Conservation (phyloP, 192 early-diverging fungal genomes). For the Glomus cerebriforme region DNA sequence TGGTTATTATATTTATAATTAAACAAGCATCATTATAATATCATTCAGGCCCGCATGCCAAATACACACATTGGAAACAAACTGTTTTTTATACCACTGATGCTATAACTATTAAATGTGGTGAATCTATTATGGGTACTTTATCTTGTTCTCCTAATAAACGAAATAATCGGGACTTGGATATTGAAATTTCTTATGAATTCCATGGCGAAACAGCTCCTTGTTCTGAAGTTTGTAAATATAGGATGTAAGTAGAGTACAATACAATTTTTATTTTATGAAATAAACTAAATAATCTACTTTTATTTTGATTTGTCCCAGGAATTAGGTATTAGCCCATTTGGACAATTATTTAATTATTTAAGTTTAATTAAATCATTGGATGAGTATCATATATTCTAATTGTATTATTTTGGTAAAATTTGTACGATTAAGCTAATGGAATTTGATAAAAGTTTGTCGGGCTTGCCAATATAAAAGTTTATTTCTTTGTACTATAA, state of each 20-base stretch:
- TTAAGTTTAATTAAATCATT: not conserved
- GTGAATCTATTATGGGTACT: slow-evolving; percentile 69
- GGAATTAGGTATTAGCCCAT: slow-evolving; percentile 34
- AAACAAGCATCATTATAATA: not conserved
- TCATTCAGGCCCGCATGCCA: slow-evolving; percentile 68
- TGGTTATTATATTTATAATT: too few relatives aligned
- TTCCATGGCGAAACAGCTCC: slow-evolving; percentile 41
- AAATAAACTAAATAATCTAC: not conserved
- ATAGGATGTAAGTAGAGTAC: slow-evolving; percentile 42
- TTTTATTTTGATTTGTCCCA: not conserved
- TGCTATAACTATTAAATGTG: slow-evolving; percentile 74
- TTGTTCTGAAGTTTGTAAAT: slow-evolving; percentile 46
- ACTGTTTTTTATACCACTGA: slow-evolving; percentile 80
- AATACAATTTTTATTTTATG: not conserved
- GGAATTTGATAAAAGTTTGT: too few relatives aligned
- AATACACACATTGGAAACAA: slow-evolving; percentile 98
- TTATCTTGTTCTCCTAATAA: slow-evolving; percentile 65
- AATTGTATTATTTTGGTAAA: not conserved
- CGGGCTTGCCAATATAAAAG: too few relatives aligned
- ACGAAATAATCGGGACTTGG: slow-evolving; percentile 91
- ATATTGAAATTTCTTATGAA: slow-evolving; percentile 73
- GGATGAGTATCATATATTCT: too few relatives aligned
- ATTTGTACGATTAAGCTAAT: too few relatives aligned
- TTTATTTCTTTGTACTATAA: too few relatives aligned
- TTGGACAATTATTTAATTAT: not conserved